Conservation (phyloP, 23 red algal species). For the Gracilaria vermiculophylla region DNA sequence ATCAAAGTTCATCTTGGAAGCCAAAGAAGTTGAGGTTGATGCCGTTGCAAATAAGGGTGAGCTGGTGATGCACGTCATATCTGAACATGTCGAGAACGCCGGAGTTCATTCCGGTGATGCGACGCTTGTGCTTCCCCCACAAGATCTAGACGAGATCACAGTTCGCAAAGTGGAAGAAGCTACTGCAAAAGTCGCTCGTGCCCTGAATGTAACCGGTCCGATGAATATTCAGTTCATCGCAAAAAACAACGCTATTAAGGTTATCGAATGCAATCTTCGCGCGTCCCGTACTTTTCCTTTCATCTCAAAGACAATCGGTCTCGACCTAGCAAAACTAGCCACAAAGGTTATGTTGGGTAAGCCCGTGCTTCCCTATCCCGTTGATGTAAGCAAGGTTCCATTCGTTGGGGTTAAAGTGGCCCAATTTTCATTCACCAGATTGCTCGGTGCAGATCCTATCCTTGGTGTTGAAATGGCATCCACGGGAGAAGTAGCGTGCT, state of each 20-base stretch:
- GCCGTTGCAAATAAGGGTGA: conserved; percentile 94
- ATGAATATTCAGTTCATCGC: conserved; percentile 99
- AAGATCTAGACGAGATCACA: conserved; percentile 88
- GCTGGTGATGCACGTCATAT: conserved; percentile 95
- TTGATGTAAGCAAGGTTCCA: conserved; percentile 71
- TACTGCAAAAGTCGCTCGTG: conserved; percentile 87
- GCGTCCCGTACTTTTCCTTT: conserved; percentile 96
- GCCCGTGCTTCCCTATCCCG: conserved; percentile 82
- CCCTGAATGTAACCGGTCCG: conserved; percentile 97
- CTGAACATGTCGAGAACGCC: conserved; percentile 99
- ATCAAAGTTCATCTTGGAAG: conserved; percentile 98
- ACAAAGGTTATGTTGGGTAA: conserved; percentile 98
- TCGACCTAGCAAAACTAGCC: conserved; percentile 96
- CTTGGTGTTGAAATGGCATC: conserved; percentile 99
- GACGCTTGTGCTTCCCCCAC: conserved; percentile 90
- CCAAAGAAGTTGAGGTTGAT: conserved; percentile 99
- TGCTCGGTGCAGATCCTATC: conserved; percentile 95
- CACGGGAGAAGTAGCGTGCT: conserved; percentile 99
- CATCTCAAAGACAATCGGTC: conserved; percentile 93
- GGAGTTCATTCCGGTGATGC: conserved; percentile 99
- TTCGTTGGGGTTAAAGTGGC: conserved; percentile 97
- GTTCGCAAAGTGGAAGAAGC: conserved; percentile 97
- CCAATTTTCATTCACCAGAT: conserved; percentile 93
- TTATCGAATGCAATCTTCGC: conserved; percentile 98
- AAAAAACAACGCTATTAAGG: conserved; percentile 99